phyloP scores from a whole-genome alignment of 2,329 filamentous ascomycete species.

The Blastomyces emzantsi region DNA sequence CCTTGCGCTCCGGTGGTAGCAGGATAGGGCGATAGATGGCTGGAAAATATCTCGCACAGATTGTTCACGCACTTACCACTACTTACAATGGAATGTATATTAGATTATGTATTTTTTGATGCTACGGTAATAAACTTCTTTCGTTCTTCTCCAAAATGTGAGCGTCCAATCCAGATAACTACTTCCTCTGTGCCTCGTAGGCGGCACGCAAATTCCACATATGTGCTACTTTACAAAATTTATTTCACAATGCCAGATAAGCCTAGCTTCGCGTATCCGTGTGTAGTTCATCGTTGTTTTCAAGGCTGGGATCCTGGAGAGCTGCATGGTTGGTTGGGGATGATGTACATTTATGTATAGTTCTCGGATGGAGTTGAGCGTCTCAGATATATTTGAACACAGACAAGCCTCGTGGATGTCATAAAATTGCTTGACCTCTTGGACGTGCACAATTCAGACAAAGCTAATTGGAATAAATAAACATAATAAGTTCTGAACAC shows the following conservation, averaged over 20 bases:
- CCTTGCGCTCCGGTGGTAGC: background rate
- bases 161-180: background rate
- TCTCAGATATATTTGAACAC: background rate
- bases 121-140: background rate
- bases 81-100: background rate
- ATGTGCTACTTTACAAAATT: background rate
- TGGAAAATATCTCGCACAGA: background rate
- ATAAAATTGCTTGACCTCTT: background rate
- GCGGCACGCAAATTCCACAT: background rate
- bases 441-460: background rate
- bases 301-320: background rate
- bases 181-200: background rate
- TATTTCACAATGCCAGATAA: background rate
- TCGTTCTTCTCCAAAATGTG: background rate
- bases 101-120: slow-evolving; percentile 5
- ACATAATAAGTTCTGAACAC: background rate
- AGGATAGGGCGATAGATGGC: background rate
- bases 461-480: background rate
- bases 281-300: background rate
- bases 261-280: background rate
- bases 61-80: background rate
- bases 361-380: background rate
- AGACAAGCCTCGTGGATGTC: background rate
- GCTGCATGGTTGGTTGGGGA: background rate
- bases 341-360: background rate